Conservation (phyloP, 2,329 filamentous ascomycete genomes). For the Dothideomycetidae sp. region DNA sequence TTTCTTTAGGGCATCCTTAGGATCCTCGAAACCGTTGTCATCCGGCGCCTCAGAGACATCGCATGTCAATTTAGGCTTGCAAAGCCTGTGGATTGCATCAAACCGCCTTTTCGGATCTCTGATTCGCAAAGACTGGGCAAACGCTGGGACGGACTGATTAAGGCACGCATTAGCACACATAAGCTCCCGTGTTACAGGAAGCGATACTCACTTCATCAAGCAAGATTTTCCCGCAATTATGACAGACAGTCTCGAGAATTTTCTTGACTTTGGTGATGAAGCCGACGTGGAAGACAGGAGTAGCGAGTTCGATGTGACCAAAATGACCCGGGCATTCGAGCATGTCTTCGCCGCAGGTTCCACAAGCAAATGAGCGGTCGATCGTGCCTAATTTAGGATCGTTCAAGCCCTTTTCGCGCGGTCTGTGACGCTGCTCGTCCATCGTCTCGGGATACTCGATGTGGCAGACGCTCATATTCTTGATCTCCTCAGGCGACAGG, state of each 20-base stretch:
- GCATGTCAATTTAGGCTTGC: slow-evolving; percentile 76
- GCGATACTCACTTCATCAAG: slow-evolving; percentile 90
- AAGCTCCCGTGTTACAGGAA: slow-evolving; percentile 25
- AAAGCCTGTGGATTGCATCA: slow-evolving; percentile 78
- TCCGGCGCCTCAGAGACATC: slow-evolving; percentile 60
- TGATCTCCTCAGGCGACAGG: slow-evolving; percentile 95
- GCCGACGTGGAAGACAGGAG: slow-evolving; percentile 83
- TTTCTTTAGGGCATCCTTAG: slow-evolving; percentile 38
- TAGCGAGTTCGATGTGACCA: slow-evolving; percentile 93
- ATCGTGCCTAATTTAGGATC: slow-evolving; percentile 94
- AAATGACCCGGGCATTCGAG: slow-evolving; percentile 95
- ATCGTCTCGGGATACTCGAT: slow-evolving; percentile 98
- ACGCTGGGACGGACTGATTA: slow-evolving; percentile 67
- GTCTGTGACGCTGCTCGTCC: slow-evolving; percentile 87
- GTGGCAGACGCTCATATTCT: slow-evolving; percentile 93
- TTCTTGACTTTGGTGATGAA: slow-evolving; percentile 99
- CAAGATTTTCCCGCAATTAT: slow-evolving; percentile 96
- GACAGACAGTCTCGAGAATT: slow-evolving; percentile 94
- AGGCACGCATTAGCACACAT: slow-evolving; percentile 11
- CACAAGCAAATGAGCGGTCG: slow-evolving; percentile 88
- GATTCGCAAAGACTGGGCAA: slow-evolving; percentile 63
- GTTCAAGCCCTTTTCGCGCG: slow-evolving; percentile 82
- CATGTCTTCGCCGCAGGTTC: slow-evolving; percentile 91
- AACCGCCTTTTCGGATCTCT: slow-evolving; percentile 93
- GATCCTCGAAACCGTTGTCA: slow-evolving; percentile 51